A percentile compares a stretch with the other conserved stretches of the same genome.
Evolutionary conservation across 352 stramenopile genomes (phyloP).

Genomic region (Phytophthora ohioensis): DNA sequence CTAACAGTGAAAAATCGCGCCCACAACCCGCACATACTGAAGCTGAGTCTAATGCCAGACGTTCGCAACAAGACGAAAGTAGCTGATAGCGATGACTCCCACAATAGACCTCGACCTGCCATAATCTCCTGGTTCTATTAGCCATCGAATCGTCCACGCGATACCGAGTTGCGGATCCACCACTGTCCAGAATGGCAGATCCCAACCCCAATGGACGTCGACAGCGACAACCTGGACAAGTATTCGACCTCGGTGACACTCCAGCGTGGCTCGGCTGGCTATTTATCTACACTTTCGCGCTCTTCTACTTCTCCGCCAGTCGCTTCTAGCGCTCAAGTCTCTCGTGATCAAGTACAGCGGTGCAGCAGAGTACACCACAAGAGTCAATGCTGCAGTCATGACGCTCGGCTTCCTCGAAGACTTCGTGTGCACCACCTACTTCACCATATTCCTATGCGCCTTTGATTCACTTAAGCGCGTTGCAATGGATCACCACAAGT

Average conservation of each 20-base stretch:
- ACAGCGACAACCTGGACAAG: background rate
- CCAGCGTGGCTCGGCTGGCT: conserved; percentile 28
- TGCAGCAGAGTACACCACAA: conserved; percentile 6
- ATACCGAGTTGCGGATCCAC: conserved; percentile 1
- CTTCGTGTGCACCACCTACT: conserved; percentile 43
- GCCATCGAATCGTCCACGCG: conserved; percentile 1
- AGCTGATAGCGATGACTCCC: conserved; percentile 8
- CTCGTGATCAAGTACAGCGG: conserved; percentile 33
- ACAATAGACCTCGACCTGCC: background rate
- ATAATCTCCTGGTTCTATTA: background rate
- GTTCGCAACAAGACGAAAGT: background rate
- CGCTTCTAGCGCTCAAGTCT: conserved; percentile 27
- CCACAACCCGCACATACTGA: background rate
- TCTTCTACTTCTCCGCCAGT: conserved; percentile 30
- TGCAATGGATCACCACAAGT: conserved; percentile 1
- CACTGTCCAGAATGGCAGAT: conserved; percentile 4
- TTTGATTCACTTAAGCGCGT: conserved; percentile 25
- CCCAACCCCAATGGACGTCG: conserved; percentile 4
- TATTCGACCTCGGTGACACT: conserved; percentile 10
- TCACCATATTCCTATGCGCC: conserved; percentile 28
- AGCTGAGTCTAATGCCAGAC: background rate
- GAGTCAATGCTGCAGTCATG: conserved; percentile 27
- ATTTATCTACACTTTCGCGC: conserved; percentile 29
- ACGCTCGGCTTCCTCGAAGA: conserved; percentile 33
- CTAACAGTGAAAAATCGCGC: conserved; percentile 5